A percentile compares a stretch with the other conserved stretches of the same genome.
These are phyloP conservation scores for Theileria annulata DNA, from an alignment of 169 alveolate species.

Conservation along the genomic window DNA sequence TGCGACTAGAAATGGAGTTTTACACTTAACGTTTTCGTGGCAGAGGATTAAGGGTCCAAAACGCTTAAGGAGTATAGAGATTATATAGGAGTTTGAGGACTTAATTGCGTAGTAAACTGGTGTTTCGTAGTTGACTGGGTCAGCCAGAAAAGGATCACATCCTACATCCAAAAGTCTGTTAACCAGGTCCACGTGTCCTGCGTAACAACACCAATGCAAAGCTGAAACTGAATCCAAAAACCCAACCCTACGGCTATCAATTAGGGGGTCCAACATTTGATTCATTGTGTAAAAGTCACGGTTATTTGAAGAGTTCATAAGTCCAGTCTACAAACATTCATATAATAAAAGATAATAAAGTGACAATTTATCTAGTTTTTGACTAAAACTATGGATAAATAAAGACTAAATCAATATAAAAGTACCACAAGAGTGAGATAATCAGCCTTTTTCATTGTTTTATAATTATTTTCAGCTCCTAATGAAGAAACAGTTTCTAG, in stretches of 20 bases:
- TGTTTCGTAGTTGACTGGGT: constrained; percentile 76
- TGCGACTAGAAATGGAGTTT: constrained; percentile 82
- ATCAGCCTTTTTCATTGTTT: constrained; percentile 1
- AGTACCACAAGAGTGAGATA: constrained; percentile 45
- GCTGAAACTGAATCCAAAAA: constrained; percentile 52
- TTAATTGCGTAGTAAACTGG: constrained; percentile 78
- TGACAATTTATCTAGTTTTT: neutral
- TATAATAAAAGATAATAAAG: neutral
- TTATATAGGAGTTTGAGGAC: constrained; percentile 72
- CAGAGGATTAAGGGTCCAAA: constrained; percentile 73
- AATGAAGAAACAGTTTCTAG: constrained; percentile 18
- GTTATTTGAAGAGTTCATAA: constrained; percentile 52
- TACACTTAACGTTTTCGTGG: constrained; percentile 71
- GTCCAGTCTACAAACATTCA: constrained; percentile 17
- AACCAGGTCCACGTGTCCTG: constrained; percentile 71
- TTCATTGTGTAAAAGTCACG: constrained; percentile 30
- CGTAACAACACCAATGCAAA: constrained; percentile 74
- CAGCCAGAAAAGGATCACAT: constrained; percentile 73
- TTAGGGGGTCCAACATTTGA: constrained; percentile 34
- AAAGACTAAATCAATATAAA: neutral
- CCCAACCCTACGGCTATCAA: constrained; percentile 19
- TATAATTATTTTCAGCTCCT: neutral
- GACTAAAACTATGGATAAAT: neutral
- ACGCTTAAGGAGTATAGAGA: constrained; percentile 65
- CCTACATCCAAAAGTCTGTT: constrained; percentile 62